Conservation (phyloP, 2,329 filamentous ascomycete species). For the Camillea tinctor region DNA sequence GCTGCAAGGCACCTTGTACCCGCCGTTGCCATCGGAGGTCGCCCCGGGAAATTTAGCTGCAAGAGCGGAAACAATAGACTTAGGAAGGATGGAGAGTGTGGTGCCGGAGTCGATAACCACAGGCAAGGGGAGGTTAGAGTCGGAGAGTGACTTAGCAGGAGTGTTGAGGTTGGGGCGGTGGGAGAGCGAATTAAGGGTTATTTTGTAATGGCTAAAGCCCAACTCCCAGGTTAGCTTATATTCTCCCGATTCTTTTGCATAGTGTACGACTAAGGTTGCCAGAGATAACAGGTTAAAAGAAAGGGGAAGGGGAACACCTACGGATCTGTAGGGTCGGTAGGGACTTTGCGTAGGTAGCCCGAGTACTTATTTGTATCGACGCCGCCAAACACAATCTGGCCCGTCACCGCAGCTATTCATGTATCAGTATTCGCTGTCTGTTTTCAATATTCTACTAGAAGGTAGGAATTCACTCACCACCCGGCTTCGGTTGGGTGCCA, state of each 20-base stretch:
- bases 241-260: conserved; percentile 13
- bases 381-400: conserved; percentile 54
- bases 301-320: conserved; percentile 25
- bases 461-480: conserved; percentile 21
- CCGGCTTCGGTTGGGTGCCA: conserved; percentile 33
- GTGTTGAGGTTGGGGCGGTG: conserved; percentile 16
- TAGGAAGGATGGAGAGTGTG: conserved; percentile 48
- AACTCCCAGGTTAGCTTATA: conserved; percentile 25
- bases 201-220: conserved; percentile 27
- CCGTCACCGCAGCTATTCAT: conserved; percentile 36
- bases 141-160: conserved; percentile 9
- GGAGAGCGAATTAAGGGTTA: conserved; percentile 24
- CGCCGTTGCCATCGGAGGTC: conserved; percentile 39
- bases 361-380: conserved; percentile 52
- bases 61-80: conserved; percentile 41
- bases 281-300: neutral
- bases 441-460: too few species aligned
- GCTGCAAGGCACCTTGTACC: conserved; percentile 45
- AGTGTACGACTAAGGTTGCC: too few species aligned
- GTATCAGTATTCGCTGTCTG: conserved; percentile 3
- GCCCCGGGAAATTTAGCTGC: conserved; percentile 43
- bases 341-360: conserved; percentile 43
- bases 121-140: conserved; percentile 33
- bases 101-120: conserved; percentile 54
- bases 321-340: conserved; percentile 38